Evolutionary conservation across 2,329 filamentous ascomycete species (phyloP).

Genomic region (Tolypocladium cylindrosporum): DNA sequence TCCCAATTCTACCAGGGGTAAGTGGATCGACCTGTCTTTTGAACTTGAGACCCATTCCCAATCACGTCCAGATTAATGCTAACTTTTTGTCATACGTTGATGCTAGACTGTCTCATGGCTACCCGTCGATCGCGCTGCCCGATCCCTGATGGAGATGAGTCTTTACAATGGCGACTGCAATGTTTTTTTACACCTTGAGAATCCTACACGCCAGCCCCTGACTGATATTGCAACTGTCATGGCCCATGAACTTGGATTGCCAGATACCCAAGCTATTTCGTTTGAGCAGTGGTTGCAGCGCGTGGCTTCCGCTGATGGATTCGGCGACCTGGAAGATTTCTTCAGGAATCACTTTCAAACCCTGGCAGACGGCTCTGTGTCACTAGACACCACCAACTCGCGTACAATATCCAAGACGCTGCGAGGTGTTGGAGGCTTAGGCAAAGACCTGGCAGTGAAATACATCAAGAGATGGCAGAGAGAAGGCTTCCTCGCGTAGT

Average conservation of each 20-base stretch:
- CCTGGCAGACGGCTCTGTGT: slow-evolving; percentile 8
- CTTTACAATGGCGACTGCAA: too few relatives aligned
- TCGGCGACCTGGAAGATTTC: slow-evolving; percentile 9
- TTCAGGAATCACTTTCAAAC: slow-evolving; percentile 10
- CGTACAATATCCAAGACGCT: slow-evolving; percentile 6
- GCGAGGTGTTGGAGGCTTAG: slow-evolving; percentile 2
- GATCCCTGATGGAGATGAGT: slow-evolving; percentile 4
- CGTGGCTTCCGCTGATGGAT: slow-evolving; percentile 1
- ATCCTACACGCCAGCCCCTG: slow-evolving; percentile 9
- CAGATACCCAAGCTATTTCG: not conserved
- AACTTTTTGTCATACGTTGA: too few relatives aligned
- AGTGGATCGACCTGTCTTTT: not conserved
- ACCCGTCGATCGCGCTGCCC: slow-evolving; percentile 10
- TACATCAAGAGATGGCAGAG: slow-evolving; percentile 10
- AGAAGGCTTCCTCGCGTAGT: slow-evolving; percentile 4
- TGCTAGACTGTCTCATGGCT: slow-evolving; percentile 10
- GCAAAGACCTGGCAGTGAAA: slow-evolving; percentile 7
- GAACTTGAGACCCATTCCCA: too few relatives aligned
- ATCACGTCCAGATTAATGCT: too few relatives aligned
- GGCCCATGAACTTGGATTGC: slow-evolving; percentile 7
- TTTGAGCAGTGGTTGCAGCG: slow-evolving; percentile 8
- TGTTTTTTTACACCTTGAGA: slow-evolving; percentile 11
- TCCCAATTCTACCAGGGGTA: slow-evolving; percentile 9
- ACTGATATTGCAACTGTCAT: slow-evolving; percentile 9
- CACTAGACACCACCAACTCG: slow-evolving; percentile 9